Base-by-base conservation (phyloP, 2,329 filamentous ascomycete genomes). In the Fusarium sororula region DNA sequence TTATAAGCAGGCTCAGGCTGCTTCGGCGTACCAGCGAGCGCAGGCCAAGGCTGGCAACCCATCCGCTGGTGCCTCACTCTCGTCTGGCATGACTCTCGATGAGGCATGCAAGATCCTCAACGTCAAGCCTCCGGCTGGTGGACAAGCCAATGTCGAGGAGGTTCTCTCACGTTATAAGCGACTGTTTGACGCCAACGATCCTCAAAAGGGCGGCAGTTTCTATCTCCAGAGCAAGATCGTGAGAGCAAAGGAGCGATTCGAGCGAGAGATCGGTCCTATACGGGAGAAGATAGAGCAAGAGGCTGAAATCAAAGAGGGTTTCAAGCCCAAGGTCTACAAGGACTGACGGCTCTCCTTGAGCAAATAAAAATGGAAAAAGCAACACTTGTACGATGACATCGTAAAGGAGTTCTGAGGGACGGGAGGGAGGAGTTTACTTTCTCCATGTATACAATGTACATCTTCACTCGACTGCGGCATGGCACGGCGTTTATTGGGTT, bases 51-150 rank as follows among this genome's bases (percentile, higher is more conserved):
- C 85, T 58, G 89, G 89, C 75, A 88, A 89, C 70, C 83, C 88
- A 32, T 75, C 80, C 6, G 87, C 88, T 64, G 88, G 90, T 69
- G 85, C 89, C n/a, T 82, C 81, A 38, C 80, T 87, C 71, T 87
- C 90, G 35, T 90, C 90, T 10, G 94, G 95, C 81, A 92, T 98
- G 84, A 96, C 95, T 14, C 91, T 99, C 79, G 94, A 98, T 77
- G 96, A 99, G 87, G 96, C 96, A 61, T 98, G 95, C 90, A 94
- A 95, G 84, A 98, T 99, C 80, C 90, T 99, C 73, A 97, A 99
- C 82, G 95, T 99, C 77, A 94, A 96, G 82, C 94, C 95, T 42
- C 95, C 96, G 3, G 76, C 80, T 26, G 90, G 88, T 70, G 94
- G 94, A 51, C 88, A 94, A 81, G 88, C 92, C 68, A 93, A 95